Base-by-base conservation (phyloP, 139 green algal genomes). In the Edaphochlamys debaryana region DNA sequence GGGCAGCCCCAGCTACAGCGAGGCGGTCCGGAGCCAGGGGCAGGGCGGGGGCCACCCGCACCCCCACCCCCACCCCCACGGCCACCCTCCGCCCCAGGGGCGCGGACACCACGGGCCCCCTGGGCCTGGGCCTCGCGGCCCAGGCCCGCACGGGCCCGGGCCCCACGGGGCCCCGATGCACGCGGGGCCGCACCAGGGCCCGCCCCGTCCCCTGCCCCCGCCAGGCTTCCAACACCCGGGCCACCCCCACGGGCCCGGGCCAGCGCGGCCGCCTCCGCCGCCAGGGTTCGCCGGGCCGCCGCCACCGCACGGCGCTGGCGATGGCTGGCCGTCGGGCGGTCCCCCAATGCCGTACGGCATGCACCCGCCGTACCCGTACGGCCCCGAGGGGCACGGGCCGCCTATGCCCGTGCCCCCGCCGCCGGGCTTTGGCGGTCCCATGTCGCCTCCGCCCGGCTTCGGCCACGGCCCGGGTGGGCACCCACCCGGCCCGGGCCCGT, bases 281-380 rank as follows among this genome's bases (percentile, higher is more conserved):
- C 66, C 66, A 2, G 66, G 66, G 15, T 48, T 71, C 1, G 34
- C 19, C 8, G 34, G 36, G 34, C 54, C 54, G 48, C n/a, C 70
- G 70, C 70, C 70, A 23, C 68, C 68, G 19, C 56, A n/a, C 2
- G 56, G 56, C 56, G 0, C 41, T 66, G 20, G 30, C 3, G 48
- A 30, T 29, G 0, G 36, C 73, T 38, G 73, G 52, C n/a, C n/a
- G n/a, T n/a, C n/a, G n/a, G n/a, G n/a, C n/a, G n/a, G n/a, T n/a
- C n/a, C 45, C 25, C 56, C 56, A 6, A 23, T 25, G 56, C 54
- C 73, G 37, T 60, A 80, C 56, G 73, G 73, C 38, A 66, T 78
- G 48, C 58, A 62, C 6, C 73, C 58, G 37, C 38, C 37, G 9
- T 58, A 41, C 38, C 25, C 25, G 22, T n/a, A 32, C 23, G 56